Base-by-base conservation (phyloP, 2,329 filamentous ascomycete genomes). In the Alternaria arborescens region DNA sequence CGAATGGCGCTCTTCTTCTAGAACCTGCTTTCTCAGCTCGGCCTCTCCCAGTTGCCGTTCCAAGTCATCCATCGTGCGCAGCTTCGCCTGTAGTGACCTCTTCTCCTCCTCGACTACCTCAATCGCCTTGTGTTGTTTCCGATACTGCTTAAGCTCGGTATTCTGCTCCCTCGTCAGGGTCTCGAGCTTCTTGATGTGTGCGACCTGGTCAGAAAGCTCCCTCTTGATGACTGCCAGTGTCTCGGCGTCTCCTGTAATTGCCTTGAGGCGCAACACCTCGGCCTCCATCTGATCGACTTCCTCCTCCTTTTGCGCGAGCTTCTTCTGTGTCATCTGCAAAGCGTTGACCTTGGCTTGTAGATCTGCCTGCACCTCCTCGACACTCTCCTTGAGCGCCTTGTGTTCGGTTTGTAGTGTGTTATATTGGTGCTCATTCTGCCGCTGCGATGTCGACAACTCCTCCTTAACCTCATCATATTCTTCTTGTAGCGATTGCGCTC, bases 101-200 rank as follows among this genome's bases (percentile, higher is more conserved):
- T 98, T 98, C 81, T 99, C 93, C 77, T 99, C 95, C 75, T 99
- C 93, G 0, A 98, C 91, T 2, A 99, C 87, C 73, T 97, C 92
- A 1, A 97, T 89, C n/a, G 91, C 92, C 79, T 92, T 94, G 76
- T 93, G 89, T 4, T 90, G 81, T 67, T 93, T 91, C 14, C 93
- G 89, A 38, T 96, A 85, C 68, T 93, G 90, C 69, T 91, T 92
- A 36, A 99, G 81, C 75, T 99, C 94, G 0, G 85, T 79, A 14
- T 88, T 83, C 73, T 97, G 92, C 51, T 97, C 92, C 24, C 92
- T 86, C 64, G 93, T 97, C 36, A 88, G 87, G 1, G 87, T 85
- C 76, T 99, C 95, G 3, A 99, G 83, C 30, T 87, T 89, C 60
- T 92, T 89, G 66, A 97, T 97, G 73, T 98, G 93, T n/a, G 88